Conservation (phyloP, 108 stramenopile species). For the Fistulifera pelliculosa region DNA sequence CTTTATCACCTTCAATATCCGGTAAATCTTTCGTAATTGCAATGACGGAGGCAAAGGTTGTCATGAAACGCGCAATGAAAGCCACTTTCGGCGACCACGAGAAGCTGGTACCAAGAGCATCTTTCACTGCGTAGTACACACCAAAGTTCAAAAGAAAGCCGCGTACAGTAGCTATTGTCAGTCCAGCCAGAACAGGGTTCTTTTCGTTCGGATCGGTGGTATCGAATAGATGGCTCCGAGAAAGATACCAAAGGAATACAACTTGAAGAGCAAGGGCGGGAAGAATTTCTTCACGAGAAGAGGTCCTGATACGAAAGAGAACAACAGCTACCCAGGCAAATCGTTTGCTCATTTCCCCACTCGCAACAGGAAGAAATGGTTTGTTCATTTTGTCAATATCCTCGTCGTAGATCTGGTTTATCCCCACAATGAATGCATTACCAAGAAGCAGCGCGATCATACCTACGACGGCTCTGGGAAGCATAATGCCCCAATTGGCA, state of each 20-base stretch:
- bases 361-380: constrained; percentile 91
- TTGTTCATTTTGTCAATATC: constrained; percentile 95
- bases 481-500: constrained; percentile 54
- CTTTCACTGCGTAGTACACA: constrained; percentile 92
- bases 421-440: constrained; percentile 96
- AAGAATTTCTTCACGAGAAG: constrained; percentile 62
- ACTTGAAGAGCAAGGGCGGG: constrained; percentile 70
- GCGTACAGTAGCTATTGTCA: constrained; percentile 89
- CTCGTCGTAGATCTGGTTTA: constrained; percentile 94
- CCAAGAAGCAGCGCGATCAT: constrained; percentile 86
- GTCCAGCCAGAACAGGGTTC: constrained; percentile 83
- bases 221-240: constrained; percentile 89
- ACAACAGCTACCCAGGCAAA: constrained; percentile 77
- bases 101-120: constrained; percentile 87
- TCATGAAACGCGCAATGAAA: constrained; percentile 95
- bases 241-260: constrained; percentile 83
- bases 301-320: constrained; percentile 55
- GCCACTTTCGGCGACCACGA: constrained; percentile 88
- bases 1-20: constrained; percentile 90
- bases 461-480: constrained; percentile 81
- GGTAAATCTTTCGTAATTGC: constrained; percentile 95
- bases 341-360: constrained; percentile 83
- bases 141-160: constrained; percentile 96
- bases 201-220: constrained; percentile 89
- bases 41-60: constrained; percentile 87